These are phyloP conservation scores for Citeromyces hawaiiensis DNA, from an alignment of 1,139 yeast species.

Conservation along the genomic window DNA sequence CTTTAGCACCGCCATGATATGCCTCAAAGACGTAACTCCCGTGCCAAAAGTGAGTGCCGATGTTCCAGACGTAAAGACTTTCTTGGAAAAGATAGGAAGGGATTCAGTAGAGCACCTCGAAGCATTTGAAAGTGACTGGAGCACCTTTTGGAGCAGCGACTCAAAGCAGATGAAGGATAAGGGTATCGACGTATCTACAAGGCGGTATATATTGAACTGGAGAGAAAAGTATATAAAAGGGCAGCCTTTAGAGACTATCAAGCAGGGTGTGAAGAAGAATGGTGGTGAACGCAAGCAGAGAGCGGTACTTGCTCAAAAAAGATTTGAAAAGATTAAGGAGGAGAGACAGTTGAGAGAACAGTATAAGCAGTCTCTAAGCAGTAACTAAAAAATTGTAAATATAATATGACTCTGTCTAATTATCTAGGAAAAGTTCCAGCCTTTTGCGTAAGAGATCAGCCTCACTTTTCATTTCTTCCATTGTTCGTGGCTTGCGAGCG, in stretches of 20 bases:
- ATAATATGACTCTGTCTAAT: not conserved
- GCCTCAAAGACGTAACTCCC: not conserved
- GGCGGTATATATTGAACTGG: constrained; percentile 39
- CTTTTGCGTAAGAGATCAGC: constrained; percentile 36
- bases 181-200: constrained; percentile 67
- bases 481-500: constrained; percentile 35
- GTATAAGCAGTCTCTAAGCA: constrained; percentile 1
- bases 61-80: constrained; percentile 65
- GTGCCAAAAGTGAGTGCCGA: constrained; percentile 14
- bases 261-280: constrained; percentile 60
- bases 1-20: not conserved
- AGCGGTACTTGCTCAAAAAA: constrained; percentile 55
- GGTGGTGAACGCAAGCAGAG: constrained; percentile 85
- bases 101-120: constrained; percentile 54
- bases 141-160: constrained; percentile 42
- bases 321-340: constrained; percentile 30
- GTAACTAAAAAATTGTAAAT: not conserved
- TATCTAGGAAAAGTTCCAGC: constrained; percentile 19
- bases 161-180: constrained; percentile 52
- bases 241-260: constrained; percentile 42
- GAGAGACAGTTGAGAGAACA: constrained; percentile 4
- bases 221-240: constrained; percentile 38
- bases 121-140: constrained; percentile 62
- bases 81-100: constrained; percentile 68
- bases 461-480: constrained; percentile 53